Conservation (phyloP, 2,329 filamentous ascomycete genomes). For the Exophiala sideris region DNA sequence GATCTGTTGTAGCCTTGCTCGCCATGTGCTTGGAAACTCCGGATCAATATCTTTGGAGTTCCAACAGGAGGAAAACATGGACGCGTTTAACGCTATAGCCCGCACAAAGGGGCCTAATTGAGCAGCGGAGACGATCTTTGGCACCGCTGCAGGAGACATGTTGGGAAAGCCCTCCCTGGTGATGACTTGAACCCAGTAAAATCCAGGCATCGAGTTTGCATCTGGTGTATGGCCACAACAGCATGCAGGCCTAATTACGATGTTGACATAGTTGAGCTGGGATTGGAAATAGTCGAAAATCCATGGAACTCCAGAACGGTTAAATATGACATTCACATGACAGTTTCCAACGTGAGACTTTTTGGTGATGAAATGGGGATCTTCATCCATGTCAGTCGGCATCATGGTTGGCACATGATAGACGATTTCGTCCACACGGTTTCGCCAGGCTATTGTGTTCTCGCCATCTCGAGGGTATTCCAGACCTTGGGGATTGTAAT, state of each 20-base stretch:
- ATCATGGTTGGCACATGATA: constrained; percentile 97
- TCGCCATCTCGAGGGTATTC: constrained; percentile 81
- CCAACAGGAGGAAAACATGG: constrained; percentile 92
- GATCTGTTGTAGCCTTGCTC: constrained; percentile 80
- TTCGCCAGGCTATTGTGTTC: constrained; percentile 89
- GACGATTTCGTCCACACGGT: constrained; percentile 89
- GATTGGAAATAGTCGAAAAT: constrained; percentile 88
- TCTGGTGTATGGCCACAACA: constrained; percentile 37
- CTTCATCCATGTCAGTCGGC: constrained; percentile 78
- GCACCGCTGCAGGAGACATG: constrained; percentile 82
- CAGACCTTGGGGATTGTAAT: constrained; percentile 89
- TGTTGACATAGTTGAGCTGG: constrained; percentile 95
- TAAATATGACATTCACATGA: constrained; percentile 97
- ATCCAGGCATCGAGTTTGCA: constrained; percentile 43
- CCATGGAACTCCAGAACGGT: constrained; percentile 88
- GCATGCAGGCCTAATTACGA: constrained; percentile 81
- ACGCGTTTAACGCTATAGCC: constrained; percentile 85
- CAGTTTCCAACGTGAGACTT: constrained; percentile 97
- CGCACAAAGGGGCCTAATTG: constrained; percentile 83
- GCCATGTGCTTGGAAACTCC: constrained; percentile 86
- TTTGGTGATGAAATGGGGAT: constrained; percentile 75
- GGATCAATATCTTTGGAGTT: constrained; percentile 57
- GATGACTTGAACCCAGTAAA: constrained; percentile 87
- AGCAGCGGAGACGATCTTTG: constrained; percentile 81
- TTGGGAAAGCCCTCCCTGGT: constrained; percentile 86